Conservation (phyloP, 2,329 filamentous ascomycete genomes). For the Torrubiella hemipterigena region DNA sequence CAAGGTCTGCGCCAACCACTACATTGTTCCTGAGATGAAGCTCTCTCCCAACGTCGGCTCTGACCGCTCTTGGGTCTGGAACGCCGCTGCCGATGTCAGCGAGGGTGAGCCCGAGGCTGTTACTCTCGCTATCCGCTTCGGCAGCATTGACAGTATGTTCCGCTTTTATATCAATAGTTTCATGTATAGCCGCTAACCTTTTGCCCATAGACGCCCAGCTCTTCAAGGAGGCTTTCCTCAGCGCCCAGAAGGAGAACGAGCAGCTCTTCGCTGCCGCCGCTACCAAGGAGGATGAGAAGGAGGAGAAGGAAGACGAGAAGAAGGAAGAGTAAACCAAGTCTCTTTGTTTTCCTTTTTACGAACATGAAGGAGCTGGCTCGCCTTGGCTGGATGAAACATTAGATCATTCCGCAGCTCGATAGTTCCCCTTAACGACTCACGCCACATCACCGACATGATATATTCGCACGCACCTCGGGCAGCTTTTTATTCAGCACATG, state of each 20-base stretch:
- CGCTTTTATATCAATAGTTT: not conserved
- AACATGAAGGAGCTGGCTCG: no score
- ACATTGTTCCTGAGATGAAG: conserved; percentile 98
- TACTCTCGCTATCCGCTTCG: conserved; percentile 93
- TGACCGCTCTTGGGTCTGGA: conserved; percentile 99
- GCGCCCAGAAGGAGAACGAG: conserved; percentile 95
- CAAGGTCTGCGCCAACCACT: conserved; percentile 99
- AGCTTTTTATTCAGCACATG: no score
- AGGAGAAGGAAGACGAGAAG: not conserved
- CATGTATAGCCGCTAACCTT: conserved; percentile 14
- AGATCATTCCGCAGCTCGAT: no score
- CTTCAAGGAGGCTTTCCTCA: conserved; percentile 96
- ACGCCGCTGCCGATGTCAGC: conserved; percentile 91
- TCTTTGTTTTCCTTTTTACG: not conserved
- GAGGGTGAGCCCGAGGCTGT: conserved; percentile 95
- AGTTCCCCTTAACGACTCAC: no score
- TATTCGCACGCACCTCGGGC: no score
- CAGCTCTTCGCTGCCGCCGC: conserved; percentile 47
- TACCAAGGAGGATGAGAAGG: conserved; percentile 1
- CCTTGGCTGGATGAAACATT: no score
- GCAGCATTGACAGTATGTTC: conserved; percentile 85
- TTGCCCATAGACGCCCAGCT: conserved; percentile 66
- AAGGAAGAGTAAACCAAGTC: not conserved
- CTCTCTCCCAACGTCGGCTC: conserved; percentile 95
- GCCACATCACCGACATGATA: no score